Percentiles rank a stretch among this genome's conserved stretches.
Conservation (phyloP, 768 basidiomycete genomes). For the Xerocomellus chrysenteron region DNA sequence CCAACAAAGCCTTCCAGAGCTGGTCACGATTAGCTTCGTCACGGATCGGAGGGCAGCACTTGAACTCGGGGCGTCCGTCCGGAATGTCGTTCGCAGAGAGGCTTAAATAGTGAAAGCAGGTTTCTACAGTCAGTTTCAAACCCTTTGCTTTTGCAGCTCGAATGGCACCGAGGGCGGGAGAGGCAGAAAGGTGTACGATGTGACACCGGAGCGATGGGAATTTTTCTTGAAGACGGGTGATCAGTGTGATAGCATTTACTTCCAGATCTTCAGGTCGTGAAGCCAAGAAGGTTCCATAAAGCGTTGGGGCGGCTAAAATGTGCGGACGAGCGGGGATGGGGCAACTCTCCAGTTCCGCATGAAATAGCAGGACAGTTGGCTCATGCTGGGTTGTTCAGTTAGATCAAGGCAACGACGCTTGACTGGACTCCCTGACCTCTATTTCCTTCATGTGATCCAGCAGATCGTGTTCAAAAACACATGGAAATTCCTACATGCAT, state of each 20-base stretch:
- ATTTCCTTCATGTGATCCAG: constrained; percentile 68
- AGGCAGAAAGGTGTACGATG: constrained; percentile 93
- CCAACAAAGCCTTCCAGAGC: constrained; percentile 79
- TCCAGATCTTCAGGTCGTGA: constrained; percentile 86
- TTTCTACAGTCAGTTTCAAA: constrained; percentile 85
- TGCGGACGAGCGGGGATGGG: constrained; percentile 14
- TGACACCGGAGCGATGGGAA: constrained; percentile 79
- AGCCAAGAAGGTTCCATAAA: constrained; percentile 78
- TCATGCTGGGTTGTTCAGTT: constrained; percentile 46
- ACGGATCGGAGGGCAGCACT: constrained; percentile 95
- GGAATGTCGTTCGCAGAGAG: constrained; percentile 74
- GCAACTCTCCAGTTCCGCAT: constrained; percentile 76
- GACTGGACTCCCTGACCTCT: constrained; percentile 45
- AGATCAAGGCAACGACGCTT: constrained; percentile 5
- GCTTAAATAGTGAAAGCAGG: constrained; percentile 95
- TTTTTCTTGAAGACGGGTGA: constrained; percentile 59
- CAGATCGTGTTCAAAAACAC: constrained; percentile 71
- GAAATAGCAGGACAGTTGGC: constrained; percentile 78
- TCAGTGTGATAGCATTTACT: constrained; percentile 74
- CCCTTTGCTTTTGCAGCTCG: constrained; percentile 64
- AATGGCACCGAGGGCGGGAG: constrained; percentile 76
- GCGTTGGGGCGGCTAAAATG: constrained; percentile 41
- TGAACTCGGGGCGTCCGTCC: constrained; percentile 78
- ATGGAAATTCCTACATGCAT: constrained; percentile 83
- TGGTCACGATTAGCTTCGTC: constrained; percentile 65